Conservation (phyloP, 495 filamentous ascomycete genomes). For the Pseudoneurospora amorphoporcata region DNA sequence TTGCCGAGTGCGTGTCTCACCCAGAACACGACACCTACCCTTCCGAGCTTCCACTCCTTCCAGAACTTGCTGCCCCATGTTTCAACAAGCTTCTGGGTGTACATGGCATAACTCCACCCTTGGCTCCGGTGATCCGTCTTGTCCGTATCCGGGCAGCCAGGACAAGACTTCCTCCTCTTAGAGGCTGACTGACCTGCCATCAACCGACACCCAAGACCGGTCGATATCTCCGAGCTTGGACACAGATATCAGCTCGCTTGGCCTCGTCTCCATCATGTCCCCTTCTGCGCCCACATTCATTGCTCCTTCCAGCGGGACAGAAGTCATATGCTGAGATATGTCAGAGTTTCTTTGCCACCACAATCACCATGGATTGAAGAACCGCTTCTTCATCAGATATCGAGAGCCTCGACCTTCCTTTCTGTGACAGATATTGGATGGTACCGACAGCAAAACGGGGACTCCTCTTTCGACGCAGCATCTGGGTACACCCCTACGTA, state of each 20-base stretch:
- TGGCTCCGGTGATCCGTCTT: not conserved
- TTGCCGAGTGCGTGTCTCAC: not conserved
- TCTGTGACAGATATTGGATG: slow-evolving; percentile 10
- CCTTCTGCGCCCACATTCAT: not conserved
- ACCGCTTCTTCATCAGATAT: not conserved
- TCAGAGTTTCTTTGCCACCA: not conserved
- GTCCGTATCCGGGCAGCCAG: not conserved
- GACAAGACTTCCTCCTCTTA: not conserved
- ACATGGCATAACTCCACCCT: not conserved
- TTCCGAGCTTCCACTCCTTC: not conserved
- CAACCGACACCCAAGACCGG: not conserved
- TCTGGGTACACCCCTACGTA: not conserved
- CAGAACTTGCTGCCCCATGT: not conserved
- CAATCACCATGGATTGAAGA: not conserved
- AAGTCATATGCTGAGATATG: not conserved
- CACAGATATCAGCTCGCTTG: not conserved
- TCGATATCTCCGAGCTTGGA: not conserved
- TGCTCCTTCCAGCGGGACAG: not conserved
- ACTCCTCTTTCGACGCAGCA: not conserved
- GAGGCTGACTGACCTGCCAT: not conserved
- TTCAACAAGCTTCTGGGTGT: not conserved
- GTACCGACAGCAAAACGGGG: not conserved
- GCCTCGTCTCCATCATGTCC: not conserved
- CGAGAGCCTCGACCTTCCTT: not conserved
- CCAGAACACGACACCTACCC: not conserved